phyloP scores from a whole-genome alignment of 805 yeast genomes.

The Candida boidinii region DNA sequence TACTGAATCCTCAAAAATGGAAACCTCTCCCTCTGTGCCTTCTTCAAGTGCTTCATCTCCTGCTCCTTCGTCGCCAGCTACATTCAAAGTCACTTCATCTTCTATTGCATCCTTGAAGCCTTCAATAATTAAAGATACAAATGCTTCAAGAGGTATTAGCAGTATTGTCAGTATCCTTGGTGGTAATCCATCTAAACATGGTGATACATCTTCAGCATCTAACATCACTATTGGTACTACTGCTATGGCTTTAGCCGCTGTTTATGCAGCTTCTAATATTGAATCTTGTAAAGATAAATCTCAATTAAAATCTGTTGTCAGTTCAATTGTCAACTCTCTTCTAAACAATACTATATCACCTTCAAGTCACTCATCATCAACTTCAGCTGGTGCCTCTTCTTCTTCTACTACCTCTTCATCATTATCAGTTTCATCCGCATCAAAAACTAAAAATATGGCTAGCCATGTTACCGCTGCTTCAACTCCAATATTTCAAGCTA shows the following conservation, averaged over 20 bases:
- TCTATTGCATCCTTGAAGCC: no score
- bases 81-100: no score
- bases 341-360: conserved; percentile 4
- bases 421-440: conserved; percentile 15
- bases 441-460: no score
- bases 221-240: conserved; percentile 22
- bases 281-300: conserved; percentile 9
- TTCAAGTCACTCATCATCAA: no score
- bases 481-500: no score
- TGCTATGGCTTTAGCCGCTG: conserved; percentile 30
- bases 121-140: no score
- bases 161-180: conserved; percentile 27
- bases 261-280: conserved; percentile 23
- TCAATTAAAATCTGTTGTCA: conserved; percentile 12
- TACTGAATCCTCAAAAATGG: conserved; percentile 1
- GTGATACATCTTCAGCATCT: conserved; percentile 3
- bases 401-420: conserved; percentile 19
- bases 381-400: not conserved
- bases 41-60: conserved; percentile 18
- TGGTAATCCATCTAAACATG: conserved; percentile 17
- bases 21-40: conserved; percentile 1
- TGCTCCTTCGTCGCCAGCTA: no score
- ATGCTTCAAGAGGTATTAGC: no score
- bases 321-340: conserved; percentile 8
- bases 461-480: no score